Percentiles rank a stretch among this genome's conserved stretches.
Evolutionary conservation across 2,329 filamentous ascomycete species (phyloP).

Genomic region (Aureobasidium sp.): DNA sequence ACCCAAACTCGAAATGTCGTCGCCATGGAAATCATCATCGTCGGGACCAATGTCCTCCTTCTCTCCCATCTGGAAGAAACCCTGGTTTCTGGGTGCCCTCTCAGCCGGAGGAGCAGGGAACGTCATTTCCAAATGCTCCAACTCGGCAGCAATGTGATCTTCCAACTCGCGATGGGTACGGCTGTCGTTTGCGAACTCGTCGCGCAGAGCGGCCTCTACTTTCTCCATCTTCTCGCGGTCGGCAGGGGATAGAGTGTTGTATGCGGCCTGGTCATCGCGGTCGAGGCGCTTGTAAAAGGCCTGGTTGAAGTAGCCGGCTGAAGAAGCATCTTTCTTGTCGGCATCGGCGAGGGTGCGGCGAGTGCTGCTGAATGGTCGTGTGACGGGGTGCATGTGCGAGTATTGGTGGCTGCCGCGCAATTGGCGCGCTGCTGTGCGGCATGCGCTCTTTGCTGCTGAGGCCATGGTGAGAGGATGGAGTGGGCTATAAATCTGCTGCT

Average conservation of each 20-base stretch:
- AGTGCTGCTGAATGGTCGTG: slow-evolving; percentile 6
- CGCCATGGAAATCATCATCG: slow-evolving; percentile 59
- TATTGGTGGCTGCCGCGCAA: not conserved
- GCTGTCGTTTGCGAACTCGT: slow-evolving; percentile 13
- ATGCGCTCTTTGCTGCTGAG: slow-evolving; percentile 6
- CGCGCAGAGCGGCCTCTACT: slow-evolving; percentile 6
- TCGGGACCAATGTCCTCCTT: slow-evolving; percentile 24
- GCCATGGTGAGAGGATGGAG: not conserved
- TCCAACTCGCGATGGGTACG: slow-evolving; percentile 15
- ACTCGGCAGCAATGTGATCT: slow-evolving; percentile 6
- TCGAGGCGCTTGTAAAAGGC: slow-evolving; percentile 16
- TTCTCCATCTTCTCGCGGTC: slow-evolving; percentile 16
- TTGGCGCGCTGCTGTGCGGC: slow-evolving; percentile 8
- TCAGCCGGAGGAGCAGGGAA: slow-evolving; percentile 11
- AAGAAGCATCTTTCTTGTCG: not conserved
- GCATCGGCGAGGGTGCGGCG: not conserved
- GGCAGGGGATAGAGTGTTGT: slow-evolving; percentile 14
- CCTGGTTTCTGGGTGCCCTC: slow-evolving; percentile 9
- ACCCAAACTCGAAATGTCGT: slow-evolving; percentile 75
- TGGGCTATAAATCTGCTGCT: not conserved
- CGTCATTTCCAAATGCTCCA: slow-evolving; percentile 13
- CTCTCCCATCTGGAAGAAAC: slow-evolving; percentile 20
- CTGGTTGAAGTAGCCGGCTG: slow-evolving; percentile 16
- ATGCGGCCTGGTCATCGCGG: slow-evolving; percentile 16
- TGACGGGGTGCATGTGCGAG: not conserved